Conservation (phyloP, 495 filamentous ascomycete species). For the Penicillium arizonense region DNA sequence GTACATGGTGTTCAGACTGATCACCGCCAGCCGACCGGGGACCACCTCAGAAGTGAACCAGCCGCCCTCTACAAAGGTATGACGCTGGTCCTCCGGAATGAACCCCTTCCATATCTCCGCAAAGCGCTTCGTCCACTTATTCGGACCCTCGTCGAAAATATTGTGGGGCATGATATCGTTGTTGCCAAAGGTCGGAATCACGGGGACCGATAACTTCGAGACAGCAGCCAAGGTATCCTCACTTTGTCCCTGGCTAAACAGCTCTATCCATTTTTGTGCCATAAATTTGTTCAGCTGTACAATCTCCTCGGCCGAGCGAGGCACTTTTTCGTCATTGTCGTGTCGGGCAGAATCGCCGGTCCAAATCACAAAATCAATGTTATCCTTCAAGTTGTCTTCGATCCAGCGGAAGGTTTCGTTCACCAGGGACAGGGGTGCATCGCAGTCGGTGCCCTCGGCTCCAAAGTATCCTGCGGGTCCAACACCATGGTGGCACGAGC, state of each 20-base stretch:
- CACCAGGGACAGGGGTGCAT: constrained; percentile 74
- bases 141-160: constrained; percentile 82
- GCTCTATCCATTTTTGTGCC: constrained; percentile 69
- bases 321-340: constrained; percentile 84
- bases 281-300: constrained; percentile 70
- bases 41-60: constrained; percentile 96
- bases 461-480: constrained; percentile 81
- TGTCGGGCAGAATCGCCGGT: constrained; percentile 95
- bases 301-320: constrained; percentile 72
- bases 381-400: constrained; percentile 73
- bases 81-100: constrained; percentile 90
- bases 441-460: constrained; percentile 83
- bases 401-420: constrained; percentile 95
- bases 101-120: constrained; percentile 75
- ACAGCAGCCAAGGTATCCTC: constrained; percentile 35
- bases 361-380: constrained; percentile 95
- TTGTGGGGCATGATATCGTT: constrained; percentile 98
- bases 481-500: constrained; percentile 71
- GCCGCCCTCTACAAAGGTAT: constrained; percentile 86
- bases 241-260: constrained; percentile 59
- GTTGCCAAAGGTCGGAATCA: constrained; percentile 90
- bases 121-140: constrained; percentile 75
- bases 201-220: constrained; percentile 67
- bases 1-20: constrained; percentile 96
- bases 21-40: constrained; percentile 78